A percentile compares a stretch with the other conserved stretches of the same genome.
Evolutionary conservation across 768 basidiomycete species (phyloP).

Genomic region (Tricholoma bakamatsutake): DNA sequence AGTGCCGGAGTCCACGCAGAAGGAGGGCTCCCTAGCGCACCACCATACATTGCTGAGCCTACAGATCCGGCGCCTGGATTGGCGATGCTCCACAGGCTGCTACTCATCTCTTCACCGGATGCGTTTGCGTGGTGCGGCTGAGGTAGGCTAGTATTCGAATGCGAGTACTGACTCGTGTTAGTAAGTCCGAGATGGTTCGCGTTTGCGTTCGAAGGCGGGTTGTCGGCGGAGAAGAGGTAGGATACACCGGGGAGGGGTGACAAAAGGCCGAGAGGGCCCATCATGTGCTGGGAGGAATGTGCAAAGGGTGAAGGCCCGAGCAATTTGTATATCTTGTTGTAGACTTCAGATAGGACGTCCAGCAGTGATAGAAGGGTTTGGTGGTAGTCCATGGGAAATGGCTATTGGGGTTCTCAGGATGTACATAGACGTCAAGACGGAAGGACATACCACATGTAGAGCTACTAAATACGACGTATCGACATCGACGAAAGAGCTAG

Average conservation of each 20-base stretch:
- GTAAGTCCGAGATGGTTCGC: slow-evolving; percentile 4
- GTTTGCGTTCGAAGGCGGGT: slow-evolving; percentile 13
- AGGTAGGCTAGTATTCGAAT: slow-evolving; percentile 29
- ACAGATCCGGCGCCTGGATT: slow-evolving; percentile 33
- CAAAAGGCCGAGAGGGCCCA: slow-evolving; percentile 71
- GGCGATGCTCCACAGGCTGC: slow-evolving; percentile 71
- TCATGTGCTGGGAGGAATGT: slow-evolving; percentile 59
- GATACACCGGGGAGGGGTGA: slow-evolving; percentile 81
- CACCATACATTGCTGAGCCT: slow-evolving; percentile 24
- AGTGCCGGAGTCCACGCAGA: slow-evolving; percentile 52
- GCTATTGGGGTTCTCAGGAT: slow-evolving; percentile 36
- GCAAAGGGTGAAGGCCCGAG: slow-evolving; percentile 80
- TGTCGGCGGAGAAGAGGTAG: slow-evolving; percentile 60
- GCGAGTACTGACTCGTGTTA: slow-evolving; percentile 20
- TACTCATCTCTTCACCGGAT: slow-evolving; percentile 30
- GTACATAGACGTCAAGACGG: not conserved
- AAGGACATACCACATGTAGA: slow-evolving; percentile 64
- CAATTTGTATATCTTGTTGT: slow-evolving; percentile 79
- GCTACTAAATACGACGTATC: slow-evolving; percentile 68
- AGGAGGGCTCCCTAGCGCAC: slow-evolving; percentile 37
- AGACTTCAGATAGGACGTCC: slow-evolving; percentile 85
- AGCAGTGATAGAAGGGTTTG: slow-evolving; percentile 84
- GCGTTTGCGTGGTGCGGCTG: slow-evolving; percentile 15
- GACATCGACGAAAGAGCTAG: slow-evolving; percentile 53
- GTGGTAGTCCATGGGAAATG: slow-evolving; percentile 87